These are phyloP conservation scores for Fonsecaea nubica DNA, from an alignment of 2,329 filamentous ascomycete genomes.

Conservation along the genomic window DNA sequence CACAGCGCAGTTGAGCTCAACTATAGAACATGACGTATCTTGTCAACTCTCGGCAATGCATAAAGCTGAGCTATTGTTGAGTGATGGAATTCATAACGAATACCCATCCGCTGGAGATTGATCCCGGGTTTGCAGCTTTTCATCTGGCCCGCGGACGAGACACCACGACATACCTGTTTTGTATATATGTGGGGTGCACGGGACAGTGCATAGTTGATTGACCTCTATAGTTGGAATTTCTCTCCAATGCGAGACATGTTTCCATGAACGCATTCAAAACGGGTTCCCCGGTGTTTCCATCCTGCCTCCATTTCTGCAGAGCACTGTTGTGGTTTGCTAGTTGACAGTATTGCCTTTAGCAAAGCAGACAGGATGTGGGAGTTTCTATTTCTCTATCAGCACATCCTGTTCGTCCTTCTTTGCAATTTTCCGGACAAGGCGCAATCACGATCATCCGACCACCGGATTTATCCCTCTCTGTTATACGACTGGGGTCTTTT, in stretches of 20 bases:
- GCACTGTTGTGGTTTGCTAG: neutral
- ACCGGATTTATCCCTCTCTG: neutral
- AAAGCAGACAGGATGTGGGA: neutral
- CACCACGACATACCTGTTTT: neutral
- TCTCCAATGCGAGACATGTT: neutral
- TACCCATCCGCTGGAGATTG: neutral
- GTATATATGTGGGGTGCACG: neutral
- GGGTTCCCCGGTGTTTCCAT: neutral
- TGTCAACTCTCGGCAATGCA: neutral
- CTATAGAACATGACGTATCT: neutral
- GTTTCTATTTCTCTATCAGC: neutral
- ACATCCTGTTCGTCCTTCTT: neutral
- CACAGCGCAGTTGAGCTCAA: neutral
- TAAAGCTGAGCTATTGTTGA: neutral
- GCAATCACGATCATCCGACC: neutral
- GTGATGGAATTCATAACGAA: neutral
- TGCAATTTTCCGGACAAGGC: neutral
- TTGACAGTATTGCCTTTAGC: neutral
- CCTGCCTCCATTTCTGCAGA: neutral
- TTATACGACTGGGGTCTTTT: constrained; percentile 27
- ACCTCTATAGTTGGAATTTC: neutral
- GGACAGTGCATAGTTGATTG: neutral
- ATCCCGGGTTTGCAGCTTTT: neutral
- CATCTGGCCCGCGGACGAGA: neutral
- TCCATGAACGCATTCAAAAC: neutral